phyloP scores from a whole-genome alignment of 345 rosid genomes.

The Lumnitzera racemosa region DNA sequence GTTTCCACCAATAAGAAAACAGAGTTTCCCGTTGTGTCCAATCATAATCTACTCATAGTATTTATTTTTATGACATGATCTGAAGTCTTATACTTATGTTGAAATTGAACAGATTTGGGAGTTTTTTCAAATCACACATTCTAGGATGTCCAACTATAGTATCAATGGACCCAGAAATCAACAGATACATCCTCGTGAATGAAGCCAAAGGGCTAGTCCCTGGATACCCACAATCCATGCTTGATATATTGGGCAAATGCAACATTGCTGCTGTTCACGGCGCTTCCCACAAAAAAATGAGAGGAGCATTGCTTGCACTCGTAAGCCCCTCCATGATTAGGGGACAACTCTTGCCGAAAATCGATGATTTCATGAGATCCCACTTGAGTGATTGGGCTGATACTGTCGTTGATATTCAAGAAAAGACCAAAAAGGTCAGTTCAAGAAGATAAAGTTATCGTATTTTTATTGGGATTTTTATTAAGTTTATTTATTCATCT shows the following conservation, averaged over 20 bases:
- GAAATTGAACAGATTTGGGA: conserved; percentile 49
- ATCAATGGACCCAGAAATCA: conserved; percentile 94
- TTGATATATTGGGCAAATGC: conserved; percentile 81
- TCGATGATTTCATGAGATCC: conserved; percentile 77
- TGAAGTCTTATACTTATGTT: background rate
- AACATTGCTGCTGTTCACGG: conserved; percentile 98
- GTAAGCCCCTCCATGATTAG: conserved; percentile 74
- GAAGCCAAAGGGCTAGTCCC: conserved; percentile 92
- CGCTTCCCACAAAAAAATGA: conserved; percentile 71
- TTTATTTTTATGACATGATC: background rate
- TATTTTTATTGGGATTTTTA: background rate
- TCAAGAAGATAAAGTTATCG: conserved; percentile 1
- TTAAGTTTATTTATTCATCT: conserved; percentile 4
- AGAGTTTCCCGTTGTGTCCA: no score
- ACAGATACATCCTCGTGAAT: conserved; percentile 73
- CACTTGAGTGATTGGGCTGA: conserved; percentile 65
- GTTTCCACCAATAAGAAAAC: background rate
- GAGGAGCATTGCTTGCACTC: conserved; percentile 69
- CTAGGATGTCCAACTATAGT: conserved; percentile 89
- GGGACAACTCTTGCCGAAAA: conserved; percentile 68
- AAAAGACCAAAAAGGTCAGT: conserved; percentile 72
- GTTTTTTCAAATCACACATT: conserved; percentile 85
- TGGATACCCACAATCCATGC: conserved; percentile 95
- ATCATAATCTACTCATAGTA: no score
- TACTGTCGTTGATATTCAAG: conserved; percentile 61